These are phyloP conservation scores for Alternaria angustiovoidea DNA, from an alignment of 2,329 filamentous ascomycete genomes.

Conservation along the genomic window DNA sequence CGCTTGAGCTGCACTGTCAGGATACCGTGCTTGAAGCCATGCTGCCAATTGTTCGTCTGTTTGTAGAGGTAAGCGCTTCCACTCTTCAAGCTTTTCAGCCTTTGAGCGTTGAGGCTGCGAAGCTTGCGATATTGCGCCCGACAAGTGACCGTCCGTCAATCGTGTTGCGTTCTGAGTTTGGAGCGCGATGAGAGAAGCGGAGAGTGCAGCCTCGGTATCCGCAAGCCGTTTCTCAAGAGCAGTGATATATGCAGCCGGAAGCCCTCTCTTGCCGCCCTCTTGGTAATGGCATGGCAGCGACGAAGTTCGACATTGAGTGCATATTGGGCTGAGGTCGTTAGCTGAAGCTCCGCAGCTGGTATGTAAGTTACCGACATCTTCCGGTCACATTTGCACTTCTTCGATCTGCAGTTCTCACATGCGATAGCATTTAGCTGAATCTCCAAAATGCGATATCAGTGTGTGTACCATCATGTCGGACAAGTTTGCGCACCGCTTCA, in stretches of 20 bases:
- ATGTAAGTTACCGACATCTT: slow-evolving; percentile 23
- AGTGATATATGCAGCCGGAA: slow-evolving; percentile 37
- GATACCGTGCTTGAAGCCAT: slow-evolving; percentile 31
- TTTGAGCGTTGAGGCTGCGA: slow-evolving; percentile 26
- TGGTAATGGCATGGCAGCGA: slow-evolving; percentile 31
- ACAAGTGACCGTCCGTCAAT: neutral
- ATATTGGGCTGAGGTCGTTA: slow-evolving; percentile 28
- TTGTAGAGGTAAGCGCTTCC: slow-evolving; percentile 32
- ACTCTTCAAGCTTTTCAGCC: slow-evolving; percentile 32
- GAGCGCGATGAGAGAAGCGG: slow-evolving; percentile 23
- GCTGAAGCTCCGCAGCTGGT: neutral
- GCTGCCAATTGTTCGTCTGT: slow-evolving; percentile 28
- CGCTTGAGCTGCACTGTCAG: slow-evolving; percentile 9
- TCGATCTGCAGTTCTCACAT: slow-evolving; percentile 38
- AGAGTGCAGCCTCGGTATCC: slow-evolving; percentile 36
- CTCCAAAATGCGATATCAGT: neutral
- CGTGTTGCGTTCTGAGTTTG: slow-evolving; percentile 8
- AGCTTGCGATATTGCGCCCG: neutral
- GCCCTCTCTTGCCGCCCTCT: slow-evolving; percentile 37
- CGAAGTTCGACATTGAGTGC: slow-evolving; percentile 31
- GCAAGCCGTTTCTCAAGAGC: slow-evolving; percentile 33
- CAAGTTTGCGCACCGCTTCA: neutral
- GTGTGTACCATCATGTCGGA: neutral
- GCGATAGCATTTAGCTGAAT: slow-evolving; percentile 31
- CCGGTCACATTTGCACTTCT: slow-evolving; percentile 41